Evolutionary conservation across 2,329 filamentous ascomycete species (phyloP), one percentile per base, ranked within the genome.

Genomic region (Domatiomyces globalis): DNA sequence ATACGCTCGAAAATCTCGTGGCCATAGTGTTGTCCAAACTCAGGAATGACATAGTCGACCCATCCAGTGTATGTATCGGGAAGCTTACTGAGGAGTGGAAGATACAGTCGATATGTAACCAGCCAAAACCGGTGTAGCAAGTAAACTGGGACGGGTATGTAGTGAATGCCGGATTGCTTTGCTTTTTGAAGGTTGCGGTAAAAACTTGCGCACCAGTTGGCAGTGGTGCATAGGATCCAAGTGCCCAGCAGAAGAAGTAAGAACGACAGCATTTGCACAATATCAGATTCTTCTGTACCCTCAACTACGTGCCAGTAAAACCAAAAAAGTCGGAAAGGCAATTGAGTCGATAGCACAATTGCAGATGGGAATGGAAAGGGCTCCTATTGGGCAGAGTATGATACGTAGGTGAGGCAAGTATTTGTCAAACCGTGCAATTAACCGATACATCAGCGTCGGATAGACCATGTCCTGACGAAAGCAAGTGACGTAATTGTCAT

Each of bases 1-100:
- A 79, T 61, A 15, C 73, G 69, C 25, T 74, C 69, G 61, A 82
- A 87, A 15, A 77, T 71, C 18, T 73, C 69, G 51, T 65, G 60
- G 20, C 56, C 55, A 33, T 59, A 52, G n/a, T 51, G 46, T 47
- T 55, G 63, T 10, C 48, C 44, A 52, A 61, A 61, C 15, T 63
- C 57, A 7, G 60, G 58, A 15, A 57, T 17, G 36, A 55, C 53
- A 43, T 60, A 71, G 66, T 71, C 65, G 43, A 74, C 57, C 72
- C 72, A 75, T 44, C 64, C 60, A 29, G 67, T 69, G 61, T 66
- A 69, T 15, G 64, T 64, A 12, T 36, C 47, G 4, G 73, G 73
- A 7, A 75, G 60, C 51, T 59, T 64, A 17, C 64, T 60, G 49
- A 76, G 54, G 29, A 73, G 56, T 2, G 70, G 71, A 3, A 71